phyloP scores from a whole-genome alignment of 1,284 basidiomycete species.

The Sparassis latifolia region DNA sequence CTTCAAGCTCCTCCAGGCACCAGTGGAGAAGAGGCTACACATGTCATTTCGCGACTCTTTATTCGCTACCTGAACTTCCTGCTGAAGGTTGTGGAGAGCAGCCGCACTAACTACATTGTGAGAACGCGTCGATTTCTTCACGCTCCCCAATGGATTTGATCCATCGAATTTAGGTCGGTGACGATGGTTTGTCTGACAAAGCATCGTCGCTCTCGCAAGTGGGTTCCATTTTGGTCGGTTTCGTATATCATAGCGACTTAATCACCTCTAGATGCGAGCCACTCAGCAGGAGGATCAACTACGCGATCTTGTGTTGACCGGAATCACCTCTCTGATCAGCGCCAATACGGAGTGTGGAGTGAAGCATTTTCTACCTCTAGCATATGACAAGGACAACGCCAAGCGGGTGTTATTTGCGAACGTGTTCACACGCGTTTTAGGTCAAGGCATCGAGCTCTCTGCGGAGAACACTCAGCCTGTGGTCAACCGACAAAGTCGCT shows the following conservation, averaged over 20 bases:
- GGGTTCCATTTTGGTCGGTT: conserved; percentile 5
- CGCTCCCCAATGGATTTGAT: conserved; percentile 1
- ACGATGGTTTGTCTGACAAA: conserved; percentile 48
- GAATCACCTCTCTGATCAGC: conserved; percentile 75
- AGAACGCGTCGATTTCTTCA: conserved; percentile 11
- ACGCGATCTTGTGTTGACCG: conserved; percentile 68
- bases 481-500: conserved; percentile 47
- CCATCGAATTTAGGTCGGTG: conserved; percentile 23
- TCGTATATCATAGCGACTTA: neutral
- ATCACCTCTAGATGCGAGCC: conserved; percentile 24
- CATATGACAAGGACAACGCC: conserved; percentile 69
- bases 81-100: conserved; percentile 52
- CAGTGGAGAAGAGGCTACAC: conserved; percentile 57
- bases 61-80: conserved; percentile 69
- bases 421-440: conserved; percentile 82
- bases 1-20: conserved; percentile 55
- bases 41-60: conserved; percentile 72
- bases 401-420: conserved; percentile 82
- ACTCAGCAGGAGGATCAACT: conserved; percentile 54
- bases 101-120: conserved; percentile 40
- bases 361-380: conserved; percentile 80
- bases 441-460: conserved; percentile 72
- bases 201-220: conserved; percentile 41
- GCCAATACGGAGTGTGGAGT: conserved; percentile 87
- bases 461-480: conserved; percentile 47